Evolutionary conservation across 306 rosid genomes (phyloP), one percentile per base, ranked within the genome.

Genomic region (Fragaria vesca): DNA sequence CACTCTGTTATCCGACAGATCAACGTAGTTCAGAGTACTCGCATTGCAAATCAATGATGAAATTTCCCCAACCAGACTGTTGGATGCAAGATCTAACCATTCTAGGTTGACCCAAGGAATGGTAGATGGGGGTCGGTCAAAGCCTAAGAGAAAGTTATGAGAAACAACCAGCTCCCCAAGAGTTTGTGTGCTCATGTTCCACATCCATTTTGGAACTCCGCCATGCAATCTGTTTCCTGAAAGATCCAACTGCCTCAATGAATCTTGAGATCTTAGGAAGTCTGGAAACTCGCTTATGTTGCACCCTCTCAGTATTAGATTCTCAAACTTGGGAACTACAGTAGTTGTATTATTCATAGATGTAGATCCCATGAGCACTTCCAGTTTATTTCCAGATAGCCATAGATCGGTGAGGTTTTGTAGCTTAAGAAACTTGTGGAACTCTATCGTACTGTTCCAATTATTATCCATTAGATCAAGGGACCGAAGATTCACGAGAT

Each of bases 321-420:
- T 0, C 0, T 0, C 0, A n/a, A 63, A 72, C 5, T 51, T 50
- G 0, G 68, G 28, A 8, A n/a, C 0, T 50, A 4, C 54, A 50
- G 0, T 16, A 52, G 24, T 52, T 55, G 30, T 15, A n/a, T 55
- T 55, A 9, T 55, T 55, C 30, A 50, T 3, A 50, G 12, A 50
- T 50, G 17, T 55, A 24, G 62, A 55, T 55, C 7, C 0, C 11
- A 24, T 15, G n/a, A 8, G 11, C 6, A 65, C 28, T 12, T 47
- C 66, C 1, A 4, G 55, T 15, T 50, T 50, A 50, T 16, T 50
- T 0, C 2, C 9, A 40, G 45, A 40, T 40, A 40, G 45, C 0
- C 0, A 0, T 40, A 40, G 45, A 0, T 1, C 0, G 6, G 45
- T 40, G 45, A 40, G 45, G 45, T 40, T 40, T 40, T 7, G 45